A percentile compares a stretch with the other conserved stretches of the same genome.
Conservation (phyloP, 2,329 filamentous ascomycete species). For the Colletotrichum ledebouriae region DNA sequence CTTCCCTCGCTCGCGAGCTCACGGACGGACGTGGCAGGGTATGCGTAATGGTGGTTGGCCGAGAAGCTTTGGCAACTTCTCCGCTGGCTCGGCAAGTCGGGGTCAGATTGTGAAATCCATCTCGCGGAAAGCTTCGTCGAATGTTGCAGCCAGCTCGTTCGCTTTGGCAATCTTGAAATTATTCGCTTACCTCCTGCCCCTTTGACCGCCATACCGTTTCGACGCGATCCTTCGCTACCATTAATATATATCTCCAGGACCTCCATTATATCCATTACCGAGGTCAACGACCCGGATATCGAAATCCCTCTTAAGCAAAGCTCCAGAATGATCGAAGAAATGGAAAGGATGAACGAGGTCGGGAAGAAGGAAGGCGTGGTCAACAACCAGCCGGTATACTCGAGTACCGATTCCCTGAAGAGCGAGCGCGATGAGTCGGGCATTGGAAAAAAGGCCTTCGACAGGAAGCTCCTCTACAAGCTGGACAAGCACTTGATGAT, state of each 20-base stretch:
- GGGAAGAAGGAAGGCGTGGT: background rate
- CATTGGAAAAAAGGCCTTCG: slow-evolving; percentile 4
- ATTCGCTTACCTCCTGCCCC: background rate
- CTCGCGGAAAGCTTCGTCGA: background rate
- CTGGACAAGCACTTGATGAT: slow-evolving; percentile 46
- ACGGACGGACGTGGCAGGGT: background rate
- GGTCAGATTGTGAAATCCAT: background rate
- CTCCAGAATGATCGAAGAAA: slow-evolving; percentile 13
- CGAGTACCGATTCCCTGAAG: slow-evolving; percentile 4
- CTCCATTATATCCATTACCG: background rate
- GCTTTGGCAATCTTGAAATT: background rate
- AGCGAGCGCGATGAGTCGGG: slow-evolving; percentile 8
- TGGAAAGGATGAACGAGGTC: slow-evolving; percentile 9
- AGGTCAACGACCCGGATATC: background rate
- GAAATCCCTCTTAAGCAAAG: slow-evolving; percentile 11
- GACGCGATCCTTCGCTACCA: background rate
- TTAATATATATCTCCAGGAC: background rate
- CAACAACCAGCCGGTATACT: background rate
- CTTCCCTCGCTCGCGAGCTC: background rate
- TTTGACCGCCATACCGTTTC: background rate
- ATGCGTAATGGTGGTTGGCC: background rate
- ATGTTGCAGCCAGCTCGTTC: background rate
- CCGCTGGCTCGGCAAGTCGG: background rate
- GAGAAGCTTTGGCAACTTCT: no score
- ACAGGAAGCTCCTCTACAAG: slow-evolving; percentile 48